phyloP scores from a whole-genome alignment of 2,329 filamentous ascomycete genomes.

The Aspergillus sp. region DNA sequence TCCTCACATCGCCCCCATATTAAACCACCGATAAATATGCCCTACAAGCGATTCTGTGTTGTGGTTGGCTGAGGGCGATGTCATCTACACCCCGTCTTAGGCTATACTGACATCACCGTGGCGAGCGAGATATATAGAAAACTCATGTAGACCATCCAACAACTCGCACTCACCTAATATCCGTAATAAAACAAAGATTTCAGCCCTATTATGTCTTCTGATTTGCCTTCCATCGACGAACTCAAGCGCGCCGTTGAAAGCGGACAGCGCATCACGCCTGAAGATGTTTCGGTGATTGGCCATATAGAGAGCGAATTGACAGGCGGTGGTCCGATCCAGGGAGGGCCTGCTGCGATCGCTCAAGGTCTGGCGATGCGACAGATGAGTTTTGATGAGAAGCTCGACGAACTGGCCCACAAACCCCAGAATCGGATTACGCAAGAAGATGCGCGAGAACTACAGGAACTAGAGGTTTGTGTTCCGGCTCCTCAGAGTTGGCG shows the following conservation, averaged over 20 bases:
- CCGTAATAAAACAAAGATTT: neutral
- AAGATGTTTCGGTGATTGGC: conserved; percentile 33
- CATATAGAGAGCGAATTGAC: conserved; percentile 34
- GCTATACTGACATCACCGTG: conserved; percentile 6
- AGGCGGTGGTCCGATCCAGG: conserved; percentile 29
- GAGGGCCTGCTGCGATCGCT: conserved; percentile 34
- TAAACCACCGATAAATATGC: too few relatives aligned
- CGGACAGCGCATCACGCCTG: conserved; percentile 33
- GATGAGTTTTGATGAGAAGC: conserved; percentile 34
- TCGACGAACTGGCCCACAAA: conserved; percentile 32
- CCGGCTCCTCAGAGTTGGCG: neutral
- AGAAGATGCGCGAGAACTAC: conserved; percentile 32
- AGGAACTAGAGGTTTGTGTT: conserved; percentile 26
- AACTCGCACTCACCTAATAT: neutral
- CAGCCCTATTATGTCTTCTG: conserved; percentile 4
- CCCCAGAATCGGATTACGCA: conserved; percentile 33
- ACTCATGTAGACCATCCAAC: neutral
- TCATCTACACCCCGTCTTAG: neutral
- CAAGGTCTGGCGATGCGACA: conserved; percentile 34
- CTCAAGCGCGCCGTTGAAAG: conserved; percentile 31
- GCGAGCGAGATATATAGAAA: neutral
- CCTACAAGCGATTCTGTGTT: too few relatives aligned
- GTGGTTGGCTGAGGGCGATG: neutral
- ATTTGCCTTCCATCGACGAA: conserved; percentile 23
- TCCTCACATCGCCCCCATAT: too few relatives aligned